phyloP scores from a whole-genome alignment of 2,329 filamentous ascomycete species.

The Ophiocordyceps unilateralis region DNA sequence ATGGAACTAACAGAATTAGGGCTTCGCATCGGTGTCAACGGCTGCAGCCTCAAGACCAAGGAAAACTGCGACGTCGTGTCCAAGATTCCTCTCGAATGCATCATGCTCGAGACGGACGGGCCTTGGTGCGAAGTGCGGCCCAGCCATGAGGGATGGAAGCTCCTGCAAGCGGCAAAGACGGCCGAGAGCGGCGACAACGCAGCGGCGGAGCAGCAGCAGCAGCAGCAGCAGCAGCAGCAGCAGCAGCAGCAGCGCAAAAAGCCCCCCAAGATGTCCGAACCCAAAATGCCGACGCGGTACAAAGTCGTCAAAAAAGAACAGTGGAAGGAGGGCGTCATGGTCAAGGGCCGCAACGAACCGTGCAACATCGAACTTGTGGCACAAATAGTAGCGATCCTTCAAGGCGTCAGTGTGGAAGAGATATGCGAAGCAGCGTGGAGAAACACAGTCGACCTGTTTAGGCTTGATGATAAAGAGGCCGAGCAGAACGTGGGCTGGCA shows the following conservation, averaged over 20 bases:
- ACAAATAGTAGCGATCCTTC: constrained; percentile 75
- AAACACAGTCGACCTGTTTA: constrained; percentile 70
- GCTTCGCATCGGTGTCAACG: constrained; percentile 87
- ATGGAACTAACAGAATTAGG: constrained; percentile 60
- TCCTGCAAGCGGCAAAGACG: constrained; percentile 29
- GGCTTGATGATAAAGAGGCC: constrained; percentile 27
- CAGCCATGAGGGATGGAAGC: constrained; percentile 69
- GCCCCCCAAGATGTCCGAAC: constrained; percentile 37
- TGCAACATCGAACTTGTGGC: constrained; percentile 75
- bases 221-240: constrained; percentile 6
- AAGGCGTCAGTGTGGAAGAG: constrained; percentile 61
- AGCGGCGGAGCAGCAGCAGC: constrained; percentile 1
- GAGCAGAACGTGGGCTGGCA: background rate
- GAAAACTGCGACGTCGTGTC: constrained; percentile 79
- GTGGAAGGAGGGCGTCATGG: constrained; percentile 72
- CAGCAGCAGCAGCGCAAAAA: constrained; percentile 14
- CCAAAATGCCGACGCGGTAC: constrained; percentile 53
- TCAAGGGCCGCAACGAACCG: constrained; percentile 91
- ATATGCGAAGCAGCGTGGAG: constrained; percentile 75
- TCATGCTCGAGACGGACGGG: constrained; percentile 95
- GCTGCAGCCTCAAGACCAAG: constrained; percentile 85
- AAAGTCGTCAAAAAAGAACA: constrained; percentile 92
- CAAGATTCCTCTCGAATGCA: constrained; percentile 55
- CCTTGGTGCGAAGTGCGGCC: constrained; percentile 94
- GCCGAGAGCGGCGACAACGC: constrained; percentile 4